Evolutionary conservation across 2,329 filamentous ascomycete genomes (phyloP).

Genomic region (Aspergillus felis): DNA sequence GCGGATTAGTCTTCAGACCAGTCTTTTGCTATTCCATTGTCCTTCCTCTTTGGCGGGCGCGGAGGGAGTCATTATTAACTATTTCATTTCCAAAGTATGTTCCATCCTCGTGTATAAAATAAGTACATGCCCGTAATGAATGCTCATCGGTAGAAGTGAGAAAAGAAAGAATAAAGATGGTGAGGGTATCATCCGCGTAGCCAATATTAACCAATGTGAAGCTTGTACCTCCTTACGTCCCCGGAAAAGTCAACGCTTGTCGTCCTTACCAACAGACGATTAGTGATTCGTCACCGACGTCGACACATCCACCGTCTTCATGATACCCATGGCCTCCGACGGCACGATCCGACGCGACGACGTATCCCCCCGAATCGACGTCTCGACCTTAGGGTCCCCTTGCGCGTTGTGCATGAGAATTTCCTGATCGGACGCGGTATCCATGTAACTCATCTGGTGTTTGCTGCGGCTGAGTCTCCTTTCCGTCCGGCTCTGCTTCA

Average conservation of each 20-base stretch:
- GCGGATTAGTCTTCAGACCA: no score
- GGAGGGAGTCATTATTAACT: background rate
- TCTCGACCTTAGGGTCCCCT: slow-evolving; percentile 25
- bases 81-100: background rate
- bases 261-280: background rate
- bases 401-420: slow-evolving; percentile 24
- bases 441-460: slow-evolving; percentile 13
- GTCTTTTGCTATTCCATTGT: no score
- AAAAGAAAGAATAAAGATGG: background rate
- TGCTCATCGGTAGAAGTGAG: background rate
- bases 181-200: background rate
- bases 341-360: background rate
- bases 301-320: slow-evolving; percentile 27
- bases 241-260: background rate
- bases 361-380: slow-evolving; percentile 19
- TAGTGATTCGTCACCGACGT: slow-evolving; percentile 13
- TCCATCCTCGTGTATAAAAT: background rate
- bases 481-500: slow-evolving; percentile 9
- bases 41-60: no score
- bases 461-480: slow-evolving; percentile 14
- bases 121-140: background rate
- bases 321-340: slow-evolving; percentile 16
- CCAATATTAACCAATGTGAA: background rate
- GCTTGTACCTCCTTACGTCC: background rate
- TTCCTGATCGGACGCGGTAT: slow-evolving; percentile 22